Evolutionary conservation across 2,329 filamentous ascomycete species (phyloP).

Genomic region (Fusarium sp.): DNA sequence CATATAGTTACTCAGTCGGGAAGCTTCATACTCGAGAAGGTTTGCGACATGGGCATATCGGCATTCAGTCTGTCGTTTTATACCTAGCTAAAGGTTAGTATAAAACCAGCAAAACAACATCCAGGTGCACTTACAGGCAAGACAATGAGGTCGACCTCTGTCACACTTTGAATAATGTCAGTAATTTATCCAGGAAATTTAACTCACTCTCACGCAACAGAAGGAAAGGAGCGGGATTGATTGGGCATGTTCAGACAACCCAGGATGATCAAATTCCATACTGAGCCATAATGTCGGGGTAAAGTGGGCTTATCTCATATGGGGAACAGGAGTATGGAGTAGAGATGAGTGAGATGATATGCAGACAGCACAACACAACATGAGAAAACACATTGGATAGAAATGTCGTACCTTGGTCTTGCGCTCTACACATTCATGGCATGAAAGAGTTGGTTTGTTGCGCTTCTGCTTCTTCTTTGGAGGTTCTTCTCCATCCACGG

Average conservation of each 20-base stretch:
- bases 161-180: constrained; percentile 68
- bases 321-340: background rate
- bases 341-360: background rate
- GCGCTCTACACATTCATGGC: constrained; percentile 81
- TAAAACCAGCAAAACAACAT: background rate
- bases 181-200: constrained; percentile 3
- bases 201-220: background rate
- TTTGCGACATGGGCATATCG: constrained; percentile 81
- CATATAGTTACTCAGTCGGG: background rate
- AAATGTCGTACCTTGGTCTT: constrained; percentile 74
- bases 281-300: background rate
- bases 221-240: background rate
- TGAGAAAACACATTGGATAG: constrained; percentile 7
- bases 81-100: constrained; percentile 58
- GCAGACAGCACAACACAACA: background rate
- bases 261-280: background rate
- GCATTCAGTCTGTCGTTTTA: constrained; percentile 80
- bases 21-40: constrained; percentile 71
- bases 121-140: constrained; percentile 63
- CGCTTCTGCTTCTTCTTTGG: constrained; percentile 79
- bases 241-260: background rate
- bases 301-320: constrained; percentile 31
- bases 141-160: constrained; percentile 73
- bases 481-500: constrained; percentile 49
- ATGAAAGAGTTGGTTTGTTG: constrained; percentile 84